Evolutionary conservation across 2,329 filamentous ascomycete species (phyloP), one percentile per base, ranked within the genome.

Genomic region (Myrmaecium sp.): DNA sequence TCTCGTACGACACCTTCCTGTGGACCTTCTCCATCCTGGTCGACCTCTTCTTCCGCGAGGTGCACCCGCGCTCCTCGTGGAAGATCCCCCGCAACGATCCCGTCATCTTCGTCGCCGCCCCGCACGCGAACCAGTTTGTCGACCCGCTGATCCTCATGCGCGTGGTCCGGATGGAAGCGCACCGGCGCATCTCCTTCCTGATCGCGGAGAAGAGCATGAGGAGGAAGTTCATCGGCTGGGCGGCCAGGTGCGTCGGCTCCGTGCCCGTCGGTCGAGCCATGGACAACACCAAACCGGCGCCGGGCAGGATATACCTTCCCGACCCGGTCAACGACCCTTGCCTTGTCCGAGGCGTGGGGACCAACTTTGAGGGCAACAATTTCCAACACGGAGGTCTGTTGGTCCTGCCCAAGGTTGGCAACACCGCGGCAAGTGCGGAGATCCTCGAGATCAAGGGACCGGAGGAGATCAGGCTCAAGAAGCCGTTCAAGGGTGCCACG

Each of bases 101-200:
- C 1, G 70, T 98, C 35, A 80, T 98, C 32, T 89, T 98, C 44
- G 89, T 98, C 39, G 89, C 84, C 23, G 89, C 86, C 29, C 89
- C 89, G 38, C 89, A 98, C 62, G 86, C 86, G 33, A 98, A 98
- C 51, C 82, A 93, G 75, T 98, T 98, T 41, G 84, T 95, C 46
- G 89, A 98, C 46, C 86, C 83, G 28, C 66, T 98, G 27, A 78
- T 95, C 38, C 67, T 98, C 27, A 91, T 93, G 69, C 76, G 84
- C 37, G 82, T 83, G 9, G 69, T 95, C 31, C 78, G 81, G 37
- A 75, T 70, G 46, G 84, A 94, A 57, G 77, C 83, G 29, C 74
- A 77, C 38, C 79, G 89, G 38, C 80, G 89, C 28, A 81, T 93
- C 31, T 82, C 83, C 27, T 84, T 92, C 45, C 69, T 98, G 26